Base-by-base conservation (phyloP, 805 yeast genomes). In the Candida arabinofermentans region DNA sequence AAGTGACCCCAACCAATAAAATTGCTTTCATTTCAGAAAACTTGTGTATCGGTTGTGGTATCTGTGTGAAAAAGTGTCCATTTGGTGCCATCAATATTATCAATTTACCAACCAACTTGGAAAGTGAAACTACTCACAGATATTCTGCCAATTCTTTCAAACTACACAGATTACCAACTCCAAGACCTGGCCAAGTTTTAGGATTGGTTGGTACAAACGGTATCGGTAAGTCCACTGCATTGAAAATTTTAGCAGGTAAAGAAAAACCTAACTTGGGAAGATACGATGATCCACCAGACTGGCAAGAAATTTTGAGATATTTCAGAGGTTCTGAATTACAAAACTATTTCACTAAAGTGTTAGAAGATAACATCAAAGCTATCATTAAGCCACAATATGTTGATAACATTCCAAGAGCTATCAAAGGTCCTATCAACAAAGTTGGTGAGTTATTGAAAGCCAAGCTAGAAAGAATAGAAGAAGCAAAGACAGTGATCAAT, bases 191-290 rank as follows among this genome's bases (percentile, higher is more conserved):
- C 47, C 99, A 93, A 70, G 99, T 93, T 24, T 74, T 93, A 51
- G 99, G 99, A 54, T 77, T 93, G 53, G 99, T 93, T 39, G 99
- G 99, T 59, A 87, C 97, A 47, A 93, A 93, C 73, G 99, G 99
- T 89, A 93, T 93, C 61, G 99, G 99, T 59, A 93, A 93, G 65
- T 86, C 96, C 10, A 93, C 99, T 16, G 99, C 99, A 8, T 76
- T 93, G 62, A 93, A 93, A 70, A 90, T 93, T 59, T 77, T 93
- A 54, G 95, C 97, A 14, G 99, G 98, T 61, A 93, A 91, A 67
- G 95, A 90, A 66, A 93, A 89, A 67, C 99, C 99, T 54, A 93
- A 93, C 62, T 72, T 93, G 65, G 99, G 99, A 43, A 77, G 83
- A 57, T 93, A 73, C 62, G 99, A 93, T 51, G 86, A 86, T 59